Conservation (phyloP, 2,329 filamentous ascomycete genomes). For the Coniochaeta hoffmannii region DNA sequence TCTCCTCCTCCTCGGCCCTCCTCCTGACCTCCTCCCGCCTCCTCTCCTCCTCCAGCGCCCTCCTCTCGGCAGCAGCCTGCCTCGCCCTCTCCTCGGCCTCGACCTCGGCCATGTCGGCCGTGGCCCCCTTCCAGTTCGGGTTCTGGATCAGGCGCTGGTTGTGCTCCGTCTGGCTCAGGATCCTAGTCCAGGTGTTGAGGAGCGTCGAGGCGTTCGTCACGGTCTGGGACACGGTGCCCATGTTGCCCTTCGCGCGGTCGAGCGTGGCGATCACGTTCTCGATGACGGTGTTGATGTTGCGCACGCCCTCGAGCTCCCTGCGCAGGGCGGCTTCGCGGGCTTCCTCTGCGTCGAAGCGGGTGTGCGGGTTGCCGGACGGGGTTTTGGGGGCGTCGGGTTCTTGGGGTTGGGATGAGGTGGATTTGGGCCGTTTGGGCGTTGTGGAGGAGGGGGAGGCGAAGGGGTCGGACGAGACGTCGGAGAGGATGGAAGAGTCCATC, state of each 20-base stretch:
- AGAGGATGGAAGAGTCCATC: background rate
- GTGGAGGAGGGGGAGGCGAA: constrained; percentile 3
- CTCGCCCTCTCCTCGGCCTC: constrained; percentile 70
- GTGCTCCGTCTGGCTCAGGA: constrained; percentile 94
- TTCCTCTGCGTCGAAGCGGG: constrained; percentile 54
- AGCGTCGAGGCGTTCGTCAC: constrained; percentile 83
- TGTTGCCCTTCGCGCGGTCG: constrained; percentile 66
- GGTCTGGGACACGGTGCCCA: constrained; percentile 78
- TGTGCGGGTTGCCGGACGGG: constrained; percentile 26
- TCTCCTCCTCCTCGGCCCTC: constrained; percentile 55
- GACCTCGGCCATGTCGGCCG: constrained; percentile 75
- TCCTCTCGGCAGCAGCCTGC: constrained; percentile 70
- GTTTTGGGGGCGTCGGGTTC: constrained; percentile 28
- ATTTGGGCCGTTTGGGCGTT: background rate
- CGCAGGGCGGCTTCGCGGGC: constrained; percentile 66
- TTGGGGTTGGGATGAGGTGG: background rate
- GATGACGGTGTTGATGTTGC: constrained; percentile 80
- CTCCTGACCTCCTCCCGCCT: constrained; percentile 63
- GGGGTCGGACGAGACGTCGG: background rate
- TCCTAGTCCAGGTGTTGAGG: constrained; percentile 91
- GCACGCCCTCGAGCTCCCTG: constrained; percentile 74
- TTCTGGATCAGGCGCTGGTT: constrained; percentile 89
- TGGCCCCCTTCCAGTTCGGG: constrained; percentile 82
- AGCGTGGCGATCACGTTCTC: constrained; percentile 69
- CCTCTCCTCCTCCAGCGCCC: constrained; percentile 70